Percentiles rank a stretch among this genome's conserved stretches.
phyloP scores from a whole-genome alignment of 163 green algal species.

The Chloromonas sp. region DNA sequence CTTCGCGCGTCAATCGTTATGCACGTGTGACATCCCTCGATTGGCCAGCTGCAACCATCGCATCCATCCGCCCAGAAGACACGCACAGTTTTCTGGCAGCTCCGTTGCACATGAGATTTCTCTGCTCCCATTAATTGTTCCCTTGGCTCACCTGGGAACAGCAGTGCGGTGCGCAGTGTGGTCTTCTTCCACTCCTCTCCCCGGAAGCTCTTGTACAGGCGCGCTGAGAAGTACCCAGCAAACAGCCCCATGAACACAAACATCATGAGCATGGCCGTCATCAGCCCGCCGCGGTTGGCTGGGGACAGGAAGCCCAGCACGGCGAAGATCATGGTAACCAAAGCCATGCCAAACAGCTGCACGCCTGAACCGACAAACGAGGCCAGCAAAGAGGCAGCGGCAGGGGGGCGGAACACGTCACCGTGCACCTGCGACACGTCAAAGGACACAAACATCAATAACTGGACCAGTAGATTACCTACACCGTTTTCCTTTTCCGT shows the following conservation, averaged over 20 bases:
- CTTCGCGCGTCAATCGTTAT: too few species aligned
- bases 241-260: conserved; percentile 98
- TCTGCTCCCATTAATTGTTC: too few species aligned
- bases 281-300: conserved; percentile 92
- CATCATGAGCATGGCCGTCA: conserved; percentile 80
- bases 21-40: too few species aligned
- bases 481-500: too few species aligned
- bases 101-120: too few species aligned
- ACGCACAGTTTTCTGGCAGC: too few species aligned
- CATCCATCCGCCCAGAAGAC: too few species aligned
- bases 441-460: not conserved
- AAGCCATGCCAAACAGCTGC: conserved; percentile 87
- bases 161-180: conserved; percentile 85
- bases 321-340: conserved; percentile 94
- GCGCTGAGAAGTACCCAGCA: conserved; percentile 85
- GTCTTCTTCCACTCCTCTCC: conserved; percentile 89
- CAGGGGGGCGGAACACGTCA: conserved; percentile 89
- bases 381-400: conserved; percentile 63
- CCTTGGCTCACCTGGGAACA: conserved; percentile 71
- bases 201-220: conserved; percentile 89
- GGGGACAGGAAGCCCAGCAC: conserved; percentile 95
- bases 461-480: not conserved
- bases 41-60: too few species aligned
- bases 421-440: conserved; percentile 73
- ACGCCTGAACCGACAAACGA: conserved; percentile 87